Conservation (phyloP, 495 filamentous ascomycete genomes). For the Xylaria venustula region DNA sequence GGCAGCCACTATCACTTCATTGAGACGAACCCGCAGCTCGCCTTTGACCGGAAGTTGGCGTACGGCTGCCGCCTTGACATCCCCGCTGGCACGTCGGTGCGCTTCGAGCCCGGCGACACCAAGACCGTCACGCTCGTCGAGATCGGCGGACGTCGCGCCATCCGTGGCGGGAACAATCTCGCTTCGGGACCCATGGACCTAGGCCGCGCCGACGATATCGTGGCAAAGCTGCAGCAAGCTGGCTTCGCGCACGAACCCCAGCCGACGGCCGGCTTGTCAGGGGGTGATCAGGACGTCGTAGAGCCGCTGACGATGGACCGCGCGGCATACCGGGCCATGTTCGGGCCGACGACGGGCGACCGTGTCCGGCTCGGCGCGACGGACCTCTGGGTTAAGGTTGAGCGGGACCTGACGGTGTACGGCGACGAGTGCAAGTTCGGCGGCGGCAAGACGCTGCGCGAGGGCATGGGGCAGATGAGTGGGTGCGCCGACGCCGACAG, state of each 20-base stretch:
- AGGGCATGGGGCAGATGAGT: slow-evolving; percentile 94
- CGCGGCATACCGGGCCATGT: slow-evolving; percentile 79
- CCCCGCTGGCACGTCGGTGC: slow-evolving; percentile 84
- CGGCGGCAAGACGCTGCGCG: slow-evolving; percentile 89
- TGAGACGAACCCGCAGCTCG: slow-evolving; percentile 85
- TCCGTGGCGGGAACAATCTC: slow-evolving; percentile 78
- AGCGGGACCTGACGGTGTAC: slow-evolving; percentile 80
- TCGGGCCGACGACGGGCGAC: slow-evolving; percentile 90
- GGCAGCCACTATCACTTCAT: slow-evolving; percentile 97
- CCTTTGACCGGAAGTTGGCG: slow-evolving; percentile 83
- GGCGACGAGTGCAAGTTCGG: slow-evolving; percentile 97
- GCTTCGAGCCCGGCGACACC: slow-evolving; percentile 92
- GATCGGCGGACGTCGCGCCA: slow-evolving; percentile 80
- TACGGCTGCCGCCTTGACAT: slow-evolving; percentile 91
- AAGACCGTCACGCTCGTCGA: slow-evolving; percentile 93
- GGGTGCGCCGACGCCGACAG: slow-evolving; percentile 68
- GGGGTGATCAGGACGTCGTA: slow-evolving; percentile 29
- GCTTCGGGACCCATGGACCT: slow-evolving; percentile 71
- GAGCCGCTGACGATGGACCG: slow-evolving; percentile 71
- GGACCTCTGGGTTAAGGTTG: slow-evolving; percentile 88
- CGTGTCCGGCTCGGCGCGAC: slow-evolving; percentile 77
- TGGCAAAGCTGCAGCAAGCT: slow-evolving; percentile 60
- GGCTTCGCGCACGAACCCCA: slow-evolving; percentile 79
- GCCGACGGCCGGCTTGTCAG: slow-evolving; percentile 48
- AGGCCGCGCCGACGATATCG: slow-evolving; percentile 60